Evolutionary conservation across 805 yeast species (phyloP).

Genomic region (Candida silvicultrix): DNA sequence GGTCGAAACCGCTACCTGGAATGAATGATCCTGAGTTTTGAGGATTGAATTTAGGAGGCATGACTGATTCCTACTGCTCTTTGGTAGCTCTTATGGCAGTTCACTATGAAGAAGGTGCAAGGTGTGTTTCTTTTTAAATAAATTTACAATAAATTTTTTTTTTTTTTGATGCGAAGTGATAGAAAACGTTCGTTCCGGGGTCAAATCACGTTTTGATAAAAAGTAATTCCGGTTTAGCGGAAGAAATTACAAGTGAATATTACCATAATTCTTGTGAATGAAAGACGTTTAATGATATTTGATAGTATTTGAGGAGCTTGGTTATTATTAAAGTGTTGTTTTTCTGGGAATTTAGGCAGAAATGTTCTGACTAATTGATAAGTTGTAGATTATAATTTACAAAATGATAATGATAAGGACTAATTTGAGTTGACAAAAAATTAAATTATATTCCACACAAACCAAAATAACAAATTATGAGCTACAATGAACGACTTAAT

Average conservation of each 20-base stretch:
- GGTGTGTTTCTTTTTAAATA: not conserved
- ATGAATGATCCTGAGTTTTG: conserved; percentile 24
- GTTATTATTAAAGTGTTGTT: no score
- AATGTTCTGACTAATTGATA: no score
- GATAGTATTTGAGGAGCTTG: not conserved
- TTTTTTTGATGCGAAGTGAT: not conserved
- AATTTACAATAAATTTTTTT: not conserved
- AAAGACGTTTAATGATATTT: no score
- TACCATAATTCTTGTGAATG: no score
- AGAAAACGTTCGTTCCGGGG: not conserved
- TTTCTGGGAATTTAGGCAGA: no score
- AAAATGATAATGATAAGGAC: no score
- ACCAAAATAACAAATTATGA: no score
- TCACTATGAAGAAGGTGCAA: not conserved
- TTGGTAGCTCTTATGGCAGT: not conserved
- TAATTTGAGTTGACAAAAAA: no score
- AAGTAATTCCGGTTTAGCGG: not conserved
- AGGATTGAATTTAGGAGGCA: conserved; percentile 38
- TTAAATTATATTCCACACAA: no score
- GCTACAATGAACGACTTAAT: no score
- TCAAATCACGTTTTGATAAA: not conserved
- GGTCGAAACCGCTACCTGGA: conserved; percentile 21
- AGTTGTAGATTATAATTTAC: no score
- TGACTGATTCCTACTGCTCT: conserved; percentile 2
- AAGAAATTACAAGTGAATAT: no score